Evolutionary conservation across 768 basidiomycete genomes (phyloP), one percentile per base, ranked within the genome.

Genomic region (Suillus placidus): DNA sequence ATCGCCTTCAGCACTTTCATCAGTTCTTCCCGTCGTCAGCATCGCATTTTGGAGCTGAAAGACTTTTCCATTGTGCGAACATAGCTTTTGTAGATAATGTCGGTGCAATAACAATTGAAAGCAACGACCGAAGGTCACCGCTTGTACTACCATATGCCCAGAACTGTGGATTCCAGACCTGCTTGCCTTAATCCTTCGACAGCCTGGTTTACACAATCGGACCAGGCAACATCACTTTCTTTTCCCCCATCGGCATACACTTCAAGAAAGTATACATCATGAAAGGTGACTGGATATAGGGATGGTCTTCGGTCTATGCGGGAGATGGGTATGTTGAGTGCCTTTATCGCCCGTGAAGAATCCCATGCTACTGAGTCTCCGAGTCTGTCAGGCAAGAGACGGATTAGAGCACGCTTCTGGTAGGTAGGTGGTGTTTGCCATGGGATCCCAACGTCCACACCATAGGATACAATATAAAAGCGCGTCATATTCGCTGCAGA

Each of bases 281-380:
- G 79, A 70, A 91, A 90, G 6, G 84, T 85, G 23, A 70, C 66
- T 34, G 73, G 71, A 3, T 74, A 72, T 16, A 81, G 61, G 13
- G 84, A 82, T 2, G 92, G 91, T 61, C 90, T 82, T 37, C 91
- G 82, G 71, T 92, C 90, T 45, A 93, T 81, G 8, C 88, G 85
- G 18, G 76, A 74, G 26, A 85, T 75, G 18, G 74, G 69, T 57
- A 88, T 71, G 37, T 81, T 77, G 18, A 90, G 77, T 18, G 72
- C 74, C 13, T 71, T 69, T 56, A 85, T 69, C 20, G 78, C 65
- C 61, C 60, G 57, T 18, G 71, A 47, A 62, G 71, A 61, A 58
- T 74, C 57, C 51, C 58, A 60, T 67, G 26, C 9, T 14, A 38
- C 51, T 6, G 38, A 23, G 64, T 34, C 49, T n/a, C n/a, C n/a